phyloP scores from a whole-genome alignment of 179 eudicot genomes.

The Silene noctiflora region DNA sequence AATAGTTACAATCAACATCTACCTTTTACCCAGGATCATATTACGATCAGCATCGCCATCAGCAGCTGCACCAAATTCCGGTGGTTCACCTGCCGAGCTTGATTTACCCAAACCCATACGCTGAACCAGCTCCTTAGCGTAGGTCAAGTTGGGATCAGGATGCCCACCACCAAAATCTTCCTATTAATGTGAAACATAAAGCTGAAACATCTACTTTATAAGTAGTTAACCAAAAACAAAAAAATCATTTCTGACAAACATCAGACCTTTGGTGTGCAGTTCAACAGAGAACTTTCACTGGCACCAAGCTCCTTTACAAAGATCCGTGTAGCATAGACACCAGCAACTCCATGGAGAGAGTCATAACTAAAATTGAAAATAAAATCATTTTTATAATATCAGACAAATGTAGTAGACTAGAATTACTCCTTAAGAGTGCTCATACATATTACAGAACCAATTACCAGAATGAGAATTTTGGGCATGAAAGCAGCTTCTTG shows the following conservation, averaged over 20 bases:
- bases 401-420: background rate
- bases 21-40: conserved; percentile 99
- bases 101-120: conserved; percentile 95
- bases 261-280: conserved; percentile 87
- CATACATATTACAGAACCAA: conserved; percentile 10
- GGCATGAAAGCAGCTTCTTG: conserved; percentile 69
- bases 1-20: conserved; percentile 10
- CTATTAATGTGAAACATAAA: conserved; percentile 33
- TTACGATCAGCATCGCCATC: conserved; percentile 99
- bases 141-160: conserved; percentile 98
- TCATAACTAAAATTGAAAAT: conserved; percentile 59
- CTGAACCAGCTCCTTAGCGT: conserved; percentile 92
- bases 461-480: conserved; percentile 92
- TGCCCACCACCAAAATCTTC: conserved; percentile 99
- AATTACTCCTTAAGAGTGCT: background rate
- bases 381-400: background rate
- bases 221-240: conserved; percentile 3
- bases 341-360: conserved; percentile 99
- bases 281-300: conserved; percentile 64
- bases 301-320: conserved; percentile 98
- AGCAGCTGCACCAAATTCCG: conserved; percentile 99
- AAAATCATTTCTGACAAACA: background rate
- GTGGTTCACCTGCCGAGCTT: conserved; percentile 54
- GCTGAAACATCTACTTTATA: conserved; percentile 8
- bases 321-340: conserved; percentile 88